Conservation (phyloP, 1,284 basidiomycete species). For the Rugiboletus extremiorientalis region DNA sequence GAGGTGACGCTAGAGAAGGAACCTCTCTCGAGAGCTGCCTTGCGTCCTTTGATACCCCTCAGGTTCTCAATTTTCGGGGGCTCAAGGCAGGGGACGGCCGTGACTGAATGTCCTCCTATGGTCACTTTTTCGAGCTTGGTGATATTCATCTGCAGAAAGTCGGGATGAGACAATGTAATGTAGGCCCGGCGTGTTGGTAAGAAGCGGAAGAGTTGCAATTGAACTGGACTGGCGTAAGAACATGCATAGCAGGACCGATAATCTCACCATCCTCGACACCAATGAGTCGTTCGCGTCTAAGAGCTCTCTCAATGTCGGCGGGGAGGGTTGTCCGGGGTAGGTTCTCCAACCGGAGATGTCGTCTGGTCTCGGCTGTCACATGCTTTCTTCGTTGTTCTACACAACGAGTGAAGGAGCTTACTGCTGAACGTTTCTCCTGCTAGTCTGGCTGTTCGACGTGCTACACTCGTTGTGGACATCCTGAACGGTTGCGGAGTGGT, state of each 20-base stretch:
- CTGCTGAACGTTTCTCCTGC: constrained; percentile 12
- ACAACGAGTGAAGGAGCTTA: constrained; percentile 13
- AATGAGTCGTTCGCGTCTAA: constrained; percentile 46
- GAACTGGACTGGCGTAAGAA: constrained; percentile 42
- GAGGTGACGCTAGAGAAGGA: constrained; percentile 42
- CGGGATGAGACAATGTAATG: constrained; percentile 49
- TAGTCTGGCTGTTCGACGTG: constrained; percentile 13
- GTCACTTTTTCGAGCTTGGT: constrained; percentile 41
- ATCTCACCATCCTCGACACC: constrained; percentile 54
- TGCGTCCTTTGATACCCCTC: constrained; percentile 45
- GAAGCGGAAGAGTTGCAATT: constrained; percentile 60
- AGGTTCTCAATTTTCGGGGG: constrained; percentile 27
- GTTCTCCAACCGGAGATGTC: constrained; percentile 45
- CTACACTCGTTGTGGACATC: constrained; percentile 23
- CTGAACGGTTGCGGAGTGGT: background rate
- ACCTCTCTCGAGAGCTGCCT: constrained; percentile 41
- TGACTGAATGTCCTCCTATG: constrained; percentile 40
- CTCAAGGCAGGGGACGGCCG: constrained; percentile 20
- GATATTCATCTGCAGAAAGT: constrained; percentile 44
- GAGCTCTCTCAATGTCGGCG: constrained; percentile 53
- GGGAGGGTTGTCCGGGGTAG: constrained; percentile 54
- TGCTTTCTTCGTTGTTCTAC: constrained; percentile 7
- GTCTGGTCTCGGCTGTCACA: constrained; percentile 25
- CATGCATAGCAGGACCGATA: background rate
- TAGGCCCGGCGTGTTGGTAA: constrained; percentile 54